These are phyloP conservation scores for Telfairia occidentalis DNA, from an alignment of 331 rosid genomes.

Conservation along the genomic window DNA sequence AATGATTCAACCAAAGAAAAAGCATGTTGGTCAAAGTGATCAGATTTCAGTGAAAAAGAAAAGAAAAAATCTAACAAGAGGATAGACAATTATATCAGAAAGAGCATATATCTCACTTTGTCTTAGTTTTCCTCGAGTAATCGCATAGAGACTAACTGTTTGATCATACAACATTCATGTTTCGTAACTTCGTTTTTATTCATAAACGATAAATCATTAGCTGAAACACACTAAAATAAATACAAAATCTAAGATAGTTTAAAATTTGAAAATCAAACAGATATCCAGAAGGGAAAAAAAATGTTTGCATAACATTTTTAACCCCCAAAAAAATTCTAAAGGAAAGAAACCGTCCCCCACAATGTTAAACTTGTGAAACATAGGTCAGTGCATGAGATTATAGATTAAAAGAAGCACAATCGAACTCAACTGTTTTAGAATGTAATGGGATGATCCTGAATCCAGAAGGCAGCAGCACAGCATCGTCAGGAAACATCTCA, in stretches of 20 bases:
- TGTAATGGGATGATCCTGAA: constrained; percentile 80
- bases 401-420: constrained; percentile 8
- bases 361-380: not conserved
- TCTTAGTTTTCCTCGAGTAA: not conserved
- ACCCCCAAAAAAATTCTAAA: not conserved
- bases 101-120: not conserved
- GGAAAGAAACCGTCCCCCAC: too few species aligned
- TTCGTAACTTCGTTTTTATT: too few species aligned
- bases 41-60: not conserved
- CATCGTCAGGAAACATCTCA: constrained; percentile 84
- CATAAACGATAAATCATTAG: too few species aligned
- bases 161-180: too few species aligned
- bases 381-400: not conserved
- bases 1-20: not conserved
- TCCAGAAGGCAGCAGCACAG: constrained; percentile 83
- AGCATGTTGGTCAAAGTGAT: not conserved
- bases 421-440: constrained; percentile 79
- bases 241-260: too few species aligned
- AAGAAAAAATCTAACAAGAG: not conserved
- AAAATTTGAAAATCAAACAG: not conserved
- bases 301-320: not conserved
- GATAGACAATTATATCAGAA: not conserved
- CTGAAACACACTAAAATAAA: too few species aligned
- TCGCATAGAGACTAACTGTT: too few species aligned
- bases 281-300: not conserved